A percentile compares a stretch with the other conserved stretches of the same genome.
These are phyloP conservation scores for Aspergillus aculeatus DNA, from an alignment of 2,329 filamentous ascomycete genomes.

Conservation along the genomic window DNA sequence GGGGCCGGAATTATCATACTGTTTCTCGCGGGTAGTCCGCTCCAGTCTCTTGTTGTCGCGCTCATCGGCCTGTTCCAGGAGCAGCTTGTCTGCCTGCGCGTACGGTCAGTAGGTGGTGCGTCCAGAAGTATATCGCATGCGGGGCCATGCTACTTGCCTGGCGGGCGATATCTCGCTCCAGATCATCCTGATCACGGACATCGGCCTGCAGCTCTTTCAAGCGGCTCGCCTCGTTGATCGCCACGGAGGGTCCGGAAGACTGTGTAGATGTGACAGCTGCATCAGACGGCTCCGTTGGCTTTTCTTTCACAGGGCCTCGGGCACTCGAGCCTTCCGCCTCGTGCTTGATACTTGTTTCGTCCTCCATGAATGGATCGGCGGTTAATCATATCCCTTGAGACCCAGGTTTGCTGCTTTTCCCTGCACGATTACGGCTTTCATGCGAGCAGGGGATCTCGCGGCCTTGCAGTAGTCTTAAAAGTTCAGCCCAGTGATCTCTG, in stretches of 20 bases:
- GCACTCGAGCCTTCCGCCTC: background rate
- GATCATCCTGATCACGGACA: conserved; percentile 81
- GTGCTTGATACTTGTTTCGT: background rate
- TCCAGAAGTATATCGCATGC: background rate
- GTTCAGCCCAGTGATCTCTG: background rate
- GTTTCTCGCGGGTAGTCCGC: conserved; percentile 53
- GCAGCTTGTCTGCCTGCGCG: conserved; percentile 55
- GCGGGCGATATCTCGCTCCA: conserved; percentile 79
- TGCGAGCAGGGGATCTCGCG: background rate
- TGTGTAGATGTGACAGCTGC: background rate
- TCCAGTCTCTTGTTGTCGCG: conserved; percentile 63
- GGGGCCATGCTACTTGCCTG: conserved; percentile 40
- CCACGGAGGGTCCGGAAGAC: background rate
- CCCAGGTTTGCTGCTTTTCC: background rate
- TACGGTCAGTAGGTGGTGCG: background rate
- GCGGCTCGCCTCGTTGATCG: conserved; percentile 57
- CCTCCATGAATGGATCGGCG: background rate
- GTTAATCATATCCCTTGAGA: background rate
- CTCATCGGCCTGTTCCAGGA: conserved; percentile 62
- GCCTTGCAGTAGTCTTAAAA: background rate
- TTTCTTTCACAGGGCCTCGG: background rate
- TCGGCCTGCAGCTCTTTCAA: conserved; percentile 64
- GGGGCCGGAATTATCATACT: conserved; percentile 28
- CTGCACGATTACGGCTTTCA: background rate
- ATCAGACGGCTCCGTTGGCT: background rate